A percentile compares a stretch with the other conserved stretches of the same genome.
Evolutionary conservation across 2,329 filamentous ascomycete species (phyloP).

Genomic region (Paracorniculantispora psalliotae): DNA sequence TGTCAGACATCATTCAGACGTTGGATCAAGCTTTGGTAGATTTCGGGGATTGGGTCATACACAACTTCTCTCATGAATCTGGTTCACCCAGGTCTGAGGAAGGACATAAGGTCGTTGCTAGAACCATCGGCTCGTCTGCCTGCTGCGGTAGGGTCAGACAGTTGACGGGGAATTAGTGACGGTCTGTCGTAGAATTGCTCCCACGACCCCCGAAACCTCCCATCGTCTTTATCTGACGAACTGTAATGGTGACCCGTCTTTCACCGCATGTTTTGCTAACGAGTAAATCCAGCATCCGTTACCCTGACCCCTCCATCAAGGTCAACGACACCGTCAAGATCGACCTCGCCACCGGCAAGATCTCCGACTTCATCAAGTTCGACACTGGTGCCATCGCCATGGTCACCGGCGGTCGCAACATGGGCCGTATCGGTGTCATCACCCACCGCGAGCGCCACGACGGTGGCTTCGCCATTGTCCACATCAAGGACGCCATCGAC

Average conservation of each 20-base stretch:
- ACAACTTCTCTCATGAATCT: neutral
- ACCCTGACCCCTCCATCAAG: conserved; percentile 97
- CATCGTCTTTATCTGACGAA: conserved; percentile 26
- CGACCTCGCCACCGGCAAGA: conserved; percentile 94
- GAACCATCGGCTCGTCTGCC: conserved; percentile 8
- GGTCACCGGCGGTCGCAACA: conserved; percentile 99
- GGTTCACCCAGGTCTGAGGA: neutral
- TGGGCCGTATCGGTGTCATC: conserved; percentile 99
- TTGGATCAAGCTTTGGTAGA: conserved; percentile 98
- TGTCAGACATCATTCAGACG: conserved; percentile 98
- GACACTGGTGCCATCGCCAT: conserved; percentile 98
- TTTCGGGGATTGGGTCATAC: conserved; percentile 26
- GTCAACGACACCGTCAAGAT: conserved; percentile 99
- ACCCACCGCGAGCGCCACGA: conserved; percentile 99
- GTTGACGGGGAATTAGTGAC: neutral
- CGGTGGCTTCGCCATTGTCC: conserved; percentile 99
- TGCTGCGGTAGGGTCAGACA: conserved; percentile 8
- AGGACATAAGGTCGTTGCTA: neutral
- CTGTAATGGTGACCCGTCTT: conserved; percentile 12
- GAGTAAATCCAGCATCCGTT: conserved; percentile 72
- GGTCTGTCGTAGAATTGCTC: conserved; percentile 8
- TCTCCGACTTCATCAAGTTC: conserved; percentile 96
- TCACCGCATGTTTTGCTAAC: conserved; percentile 36
- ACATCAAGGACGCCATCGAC: conserved; percentile 99
- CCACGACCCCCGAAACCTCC: neutral